Conservation (phyloP, 495 filamentous ascomycete species). For the Aspergillus olivimuriae region DNA sequence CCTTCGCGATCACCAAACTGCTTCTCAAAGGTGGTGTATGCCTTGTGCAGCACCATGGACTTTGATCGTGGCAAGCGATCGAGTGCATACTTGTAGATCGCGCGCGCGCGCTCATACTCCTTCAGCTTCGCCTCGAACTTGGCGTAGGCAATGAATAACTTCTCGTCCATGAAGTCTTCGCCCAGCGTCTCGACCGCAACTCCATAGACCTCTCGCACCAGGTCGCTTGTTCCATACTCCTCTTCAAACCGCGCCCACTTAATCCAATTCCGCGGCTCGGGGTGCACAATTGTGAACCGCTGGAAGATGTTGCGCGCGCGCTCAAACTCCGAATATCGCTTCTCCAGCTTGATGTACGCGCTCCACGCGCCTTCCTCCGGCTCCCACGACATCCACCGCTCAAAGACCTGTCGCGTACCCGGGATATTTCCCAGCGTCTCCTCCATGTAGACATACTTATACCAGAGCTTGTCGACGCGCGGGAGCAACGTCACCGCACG, state of each 20-base stretch:
- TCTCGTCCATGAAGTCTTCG: slow-evolving; percentile 95
- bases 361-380: slow-evolving; percentile 93
- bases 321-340: slow-evolving; percentile 85
- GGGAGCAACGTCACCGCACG: slow-evolving; percentile 93
- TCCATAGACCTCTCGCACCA: slow-evolving; percentile 90
- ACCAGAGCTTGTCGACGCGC: slow-evolving; percentile 92
- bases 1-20: slow-evolving; percentile 93
- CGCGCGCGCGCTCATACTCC: slow-evolving; percentile 90
- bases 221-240: slow-evolving; percentile 82
- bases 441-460: slow-evolving; percentile 98
- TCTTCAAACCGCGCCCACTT: slow-evolving; percentile 98
- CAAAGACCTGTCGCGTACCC: slow-evolving; percentile 90
- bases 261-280: slow-evolving; percentile 95
- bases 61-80: slow-evolving; percentile 86
- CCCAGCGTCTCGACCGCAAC: slow-evolving; percentile 83
- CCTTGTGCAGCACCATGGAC: slow-evolving; percentile 76
- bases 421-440: slow-evolving; percentile 92
- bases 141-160: slow-evolving; percentile 87
- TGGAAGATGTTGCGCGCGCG: slow-evolving; percentile 81
- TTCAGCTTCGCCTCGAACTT: slow-evolving; percentile 89
- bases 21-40: slow-evolving; percentile 97
- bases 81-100: slow-evolving; percentile 94
- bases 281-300: slow-evolving; percentile 87
- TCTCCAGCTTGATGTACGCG: slow-evolving; percentile 95
- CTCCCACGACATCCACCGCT: slow-evolving; percentile 98